These are phyloP conservation scores for Eugenia klotzschiana DNA, from an alignment of 441 rosid species.

Conservation along the genomic window DNA sequence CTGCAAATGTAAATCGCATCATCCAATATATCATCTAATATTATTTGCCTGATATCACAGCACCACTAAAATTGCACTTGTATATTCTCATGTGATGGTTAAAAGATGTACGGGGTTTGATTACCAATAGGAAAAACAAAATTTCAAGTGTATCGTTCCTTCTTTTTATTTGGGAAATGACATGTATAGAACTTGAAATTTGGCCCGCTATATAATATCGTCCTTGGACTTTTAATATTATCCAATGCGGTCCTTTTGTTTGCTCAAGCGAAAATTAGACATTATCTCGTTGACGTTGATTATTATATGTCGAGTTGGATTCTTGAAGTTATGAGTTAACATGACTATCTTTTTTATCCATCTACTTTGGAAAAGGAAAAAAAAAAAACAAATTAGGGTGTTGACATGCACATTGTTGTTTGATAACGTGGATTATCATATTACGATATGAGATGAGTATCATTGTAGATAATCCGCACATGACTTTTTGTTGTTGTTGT, in stretches of 20 bases:
- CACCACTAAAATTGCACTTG: background rate
- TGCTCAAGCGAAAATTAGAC: background rate
- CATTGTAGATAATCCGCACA: background rate
- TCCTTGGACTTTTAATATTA: background rate
- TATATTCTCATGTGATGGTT: background rate
- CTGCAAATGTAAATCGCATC: background rate
- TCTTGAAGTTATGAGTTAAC: background rate
- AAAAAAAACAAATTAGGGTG: background rate
- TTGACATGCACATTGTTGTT: background rate
- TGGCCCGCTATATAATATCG: rapidly evolving
- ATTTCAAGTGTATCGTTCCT: background rate
- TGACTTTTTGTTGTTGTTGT: background rate
- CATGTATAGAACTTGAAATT: background rate
- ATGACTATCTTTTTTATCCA: background rate
- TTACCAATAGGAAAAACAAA: background rate
- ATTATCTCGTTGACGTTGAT: background rate
- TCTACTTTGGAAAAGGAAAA: background rate
- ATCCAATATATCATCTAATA: background rate
- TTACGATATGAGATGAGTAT: background rate
- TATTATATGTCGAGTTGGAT: background rate
- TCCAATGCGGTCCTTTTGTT: background rate
- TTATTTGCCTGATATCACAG: background rate
- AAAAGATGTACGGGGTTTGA: background rate
- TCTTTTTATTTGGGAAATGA: background rate
- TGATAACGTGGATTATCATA: background rate